phyloP scores from a whole-genome alignment of 2,329 filamentous ascomycete genomes.

The Exophiala alcalophila region DNA sequence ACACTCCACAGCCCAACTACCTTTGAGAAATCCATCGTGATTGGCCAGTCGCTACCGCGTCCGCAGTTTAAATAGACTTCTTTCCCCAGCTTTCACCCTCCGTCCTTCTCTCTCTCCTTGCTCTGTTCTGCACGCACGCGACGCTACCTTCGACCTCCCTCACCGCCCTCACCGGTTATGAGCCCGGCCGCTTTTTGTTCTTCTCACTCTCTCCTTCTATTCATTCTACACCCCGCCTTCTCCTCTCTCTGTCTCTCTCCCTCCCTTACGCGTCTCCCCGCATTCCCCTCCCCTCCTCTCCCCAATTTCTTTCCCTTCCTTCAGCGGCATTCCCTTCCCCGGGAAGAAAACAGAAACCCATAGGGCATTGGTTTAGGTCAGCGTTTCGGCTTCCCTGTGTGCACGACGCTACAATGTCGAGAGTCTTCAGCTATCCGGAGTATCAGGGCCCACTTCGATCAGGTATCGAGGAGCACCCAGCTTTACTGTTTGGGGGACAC shows the following conservation, averaged over 20 bases:
- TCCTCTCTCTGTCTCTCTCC: background rate
- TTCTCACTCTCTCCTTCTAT: background rate
- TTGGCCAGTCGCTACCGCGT: too few species aligned
- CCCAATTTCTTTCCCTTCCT: slow-evolving; percentile 1
- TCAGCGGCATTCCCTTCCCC: background rate
- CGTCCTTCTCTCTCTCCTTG: too few species aligned
- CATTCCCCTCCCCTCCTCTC: slow-evolving; percentile 1
- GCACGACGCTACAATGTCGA: slow-evolving; percentile 1
- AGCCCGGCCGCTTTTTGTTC: slow-evolving; percentile 1
- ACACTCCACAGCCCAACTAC: too few species aligned
- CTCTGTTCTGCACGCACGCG: too few species aligned
- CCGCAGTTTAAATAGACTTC: too few species aligned
- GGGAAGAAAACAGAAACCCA: background rate
- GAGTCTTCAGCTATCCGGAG: slow-evolving; percentile 11
- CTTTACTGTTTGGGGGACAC: slow-evolving; percentile 7
- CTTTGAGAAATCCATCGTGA: too few species aligned
- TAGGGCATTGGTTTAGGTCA: background rate
- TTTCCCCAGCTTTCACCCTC: too few species aligned
- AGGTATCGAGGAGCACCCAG: background rate
- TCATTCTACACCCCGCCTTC: background rate
- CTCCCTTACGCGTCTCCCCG: background rate
- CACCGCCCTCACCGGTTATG: slow-evolving; percentile 7
- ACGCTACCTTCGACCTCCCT: too few species aligned
- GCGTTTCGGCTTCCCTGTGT: slow-evolving; percentile 2
- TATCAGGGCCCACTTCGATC: slow-evolving; percentile 6